Conservation (phyloP, 2,329 filamentous ascomycete species). For the Arthrinium phaeospermum region DNA sequence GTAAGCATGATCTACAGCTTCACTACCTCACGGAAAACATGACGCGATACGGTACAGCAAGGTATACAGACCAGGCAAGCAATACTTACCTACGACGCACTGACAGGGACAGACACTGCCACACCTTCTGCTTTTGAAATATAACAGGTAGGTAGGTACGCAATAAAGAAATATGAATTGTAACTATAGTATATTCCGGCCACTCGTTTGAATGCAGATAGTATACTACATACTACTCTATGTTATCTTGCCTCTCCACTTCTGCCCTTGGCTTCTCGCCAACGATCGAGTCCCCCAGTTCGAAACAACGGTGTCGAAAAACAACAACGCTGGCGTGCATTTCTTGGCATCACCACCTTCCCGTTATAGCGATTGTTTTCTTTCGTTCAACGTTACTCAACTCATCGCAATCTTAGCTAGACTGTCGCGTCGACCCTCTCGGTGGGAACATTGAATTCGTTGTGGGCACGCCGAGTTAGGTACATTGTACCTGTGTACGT, state of each 20-base stretch:
- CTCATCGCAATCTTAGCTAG: not conserved
- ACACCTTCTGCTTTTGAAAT: too few species aligned
- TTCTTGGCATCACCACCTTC: slow-evolving; percentile 6
- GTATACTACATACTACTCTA: not conserved
- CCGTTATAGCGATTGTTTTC: not conserved
- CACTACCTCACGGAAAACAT: not conserved
- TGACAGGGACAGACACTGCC: too few species aligned
- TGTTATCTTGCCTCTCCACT: not conserved
- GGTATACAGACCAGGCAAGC: too few species aligned
- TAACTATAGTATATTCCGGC: not conserved
- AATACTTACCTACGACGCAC: too few species aligned
- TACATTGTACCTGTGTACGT: not conserved
- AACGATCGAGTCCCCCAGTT: not conserved
- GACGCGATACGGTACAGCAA: not conserved
- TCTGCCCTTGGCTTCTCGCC: not conserved
- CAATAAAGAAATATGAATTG: not conserved
- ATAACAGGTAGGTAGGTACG: too few species aligned
- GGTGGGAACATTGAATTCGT: not conserved
- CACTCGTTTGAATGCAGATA: not conserved
- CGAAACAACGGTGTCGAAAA: slow-evolving; percentile 2
- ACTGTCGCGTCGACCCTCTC: not conserved
- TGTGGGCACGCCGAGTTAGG: not conserved
- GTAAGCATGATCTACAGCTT: not conserved
- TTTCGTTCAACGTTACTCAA: not conserved
- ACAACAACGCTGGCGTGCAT: not conserved